These are phyloP conservation scores for Carex scoparia DNA, from an alignment of 176 grass and related monocot species.

Conservation along the genomic window DNA sequence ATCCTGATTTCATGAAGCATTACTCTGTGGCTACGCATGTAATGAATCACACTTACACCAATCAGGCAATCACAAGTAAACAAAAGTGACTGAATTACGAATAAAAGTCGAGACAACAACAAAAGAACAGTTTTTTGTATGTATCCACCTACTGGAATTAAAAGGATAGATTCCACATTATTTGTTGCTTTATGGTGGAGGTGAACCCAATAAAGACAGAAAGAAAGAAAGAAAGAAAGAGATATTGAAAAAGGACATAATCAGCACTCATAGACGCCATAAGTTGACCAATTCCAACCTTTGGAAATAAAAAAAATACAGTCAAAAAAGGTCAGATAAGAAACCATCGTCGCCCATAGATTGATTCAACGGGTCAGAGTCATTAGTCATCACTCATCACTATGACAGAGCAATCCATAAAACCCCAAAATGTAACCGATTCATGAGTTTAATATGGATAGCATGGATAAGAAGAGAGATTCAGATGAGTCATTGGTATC, in stretches of 20 bases:
- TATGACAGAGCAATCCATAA: not conserved
- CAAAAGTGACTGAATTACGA: no score
- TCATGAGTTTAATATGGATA: not conserved
- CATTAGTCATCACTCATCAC: not conserved
- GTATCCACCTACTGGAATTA: not conserved
- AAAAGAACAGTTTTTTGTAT: not conserved
- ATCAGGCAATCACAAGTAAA: not conserved
- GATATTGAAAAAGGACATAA: not conserved
- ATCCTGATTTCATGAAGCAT: not conserved
- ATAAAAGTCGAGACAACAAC: not conserved
- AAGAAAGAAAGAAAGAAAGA: not conserved
- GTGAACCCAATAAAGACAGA: not conserved
- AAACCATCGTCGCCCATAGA: constrained; percentile 16
- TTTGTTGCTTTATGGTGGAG: not conserved
- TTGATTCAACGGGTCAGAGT: not conserved
- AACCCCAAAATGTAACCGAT: not conserved
- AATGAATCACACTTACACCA: not conserved
- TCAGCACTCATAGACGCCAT: not conserved
- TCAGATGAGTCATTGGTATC: constrained; percentile 3
- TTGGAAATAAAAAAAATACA: not conserved
- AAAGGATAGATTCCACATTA: not conserved
- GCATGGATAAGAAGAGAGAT: constrained; percentile 32
- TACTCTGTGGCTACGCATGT: not conserved
- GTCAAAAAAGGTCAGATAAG: not conserved
- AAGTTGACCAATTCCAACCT: constrained; percentile 16